Evolutionary conservation across 306 rosid genomes (phyloP), one percentile per base, ranked within the genome.

Genomic region (Morella rubra): DNA sequence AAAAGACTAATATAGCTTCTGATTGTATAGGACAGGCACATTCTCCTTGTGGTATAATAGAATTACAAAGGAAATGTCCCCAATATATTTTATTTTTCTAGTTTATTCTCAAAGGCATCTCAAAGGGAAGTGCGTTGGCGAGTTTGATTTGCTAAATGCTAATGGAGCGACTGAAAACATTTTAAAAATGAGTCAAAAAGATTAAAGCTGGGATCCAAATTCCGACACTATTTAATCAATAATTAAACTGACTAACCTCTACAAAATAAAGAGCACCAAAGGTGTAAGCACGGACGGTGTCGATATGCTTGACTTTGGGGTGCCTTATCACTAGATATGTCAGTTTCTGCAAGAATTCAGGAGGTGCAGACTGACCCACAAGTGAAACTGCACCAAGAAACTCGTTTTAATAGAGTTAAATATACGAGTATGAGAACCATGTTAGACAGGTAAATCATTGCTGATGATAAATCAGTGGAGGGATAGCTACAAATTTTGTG

Each of bases 241-340:
- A 16, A 40, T 64, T 32, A 37, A 16, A 45, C 19, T 5, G 59
- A 77, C 86, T 74, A 73, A 95, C 97, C 99, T 95, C 99, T 8
- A 95, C 99, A 80, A 95, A 95, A 85, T 92, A 95, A 70, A 95
- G 92, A 83, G 78, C 99, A 0, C 99, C 99, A 72, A 95, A 95
- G 72, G 98, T 95, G 88, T 95, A 95, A 5, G 99, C 99, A 0
- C 99, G 97, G 76, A 95, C 96, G 7, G 99, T 95, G 84, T 95
- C 99, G 19, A 96, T 65, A 0, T 98, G 97, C 77, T 91, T 86
- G 76, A 96, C 84, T 74, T 67, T 46, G 50, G 98, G 99, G 81
- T 90, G 88, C 85, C 83, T 84, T 72, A 91, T 58, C 73, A 76
- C 91, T 44, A 92, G 91, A 84, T 96, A 96, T 44, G 99, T 92